Conservation (phyloP, 2,329 filamentous ascomycete genomes). For the Cladorrhinum sp. region DNA sequence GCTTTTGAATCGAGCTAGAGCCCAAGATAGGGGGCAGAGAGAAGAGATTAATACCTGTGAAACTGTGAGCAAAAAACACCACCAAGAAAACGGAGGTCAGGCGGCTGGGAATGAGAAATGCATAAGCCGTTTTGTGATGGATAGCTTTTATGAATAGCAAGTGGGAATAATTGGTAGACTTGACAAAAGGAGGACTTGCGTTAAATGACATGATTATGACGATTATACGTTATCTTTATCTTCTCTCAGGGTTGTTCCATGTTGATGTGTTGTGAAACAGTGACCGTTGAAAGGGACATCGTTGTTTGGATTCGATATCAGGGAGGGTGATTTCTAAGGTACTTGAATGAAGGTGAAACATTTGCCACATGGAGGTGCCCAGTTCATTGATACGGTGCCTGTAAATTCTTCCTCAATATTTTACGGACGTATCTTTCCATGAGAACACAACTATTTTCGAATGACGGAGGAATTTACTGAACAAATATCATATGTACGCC, state of each 20-base stretch:
- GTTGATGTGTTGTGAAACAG: not conserved
- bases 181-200: not conserved
- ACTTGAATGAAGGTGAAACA: not conserved
- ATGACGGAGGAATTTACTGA: too few relatives aligned
- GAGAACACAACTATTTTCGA: too few relatives aligned
- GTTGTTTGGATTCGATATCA: not conserved
- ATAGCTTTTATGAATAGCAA: not conserved
- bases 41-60: not conserved
- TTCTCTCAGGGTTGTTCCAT: not conserved
- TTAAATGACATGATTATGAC: slow-evolving; percentile 5
- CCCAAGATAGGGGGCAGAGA: not conserved
- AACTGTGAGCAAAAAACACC: not conserved
- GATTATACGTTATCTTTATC: not conserved
- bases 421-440: too few relatives aligned
- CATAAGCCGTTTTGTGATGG: not conserved
- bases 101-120: not conserved
- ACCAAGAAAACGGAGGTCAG: not conserved
- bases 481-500: too few relatives aligned
- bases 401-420: too few relatives aligned
- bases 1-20: slow-evolving; percentile 39
- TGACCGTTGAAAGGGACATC: not conserved
- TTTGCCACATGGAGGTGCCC: not conserved
- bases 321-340: not conserved
- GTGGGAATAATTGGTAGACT: not conserved
- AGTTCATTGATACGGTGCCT: too few relatives aligned